Evolutionary conservation across 2,329 filamentous ascomycete species (phyloP), one percentile per base, ranked within the genome.

Genomic region (Colletotrichum agaves): DNA sequence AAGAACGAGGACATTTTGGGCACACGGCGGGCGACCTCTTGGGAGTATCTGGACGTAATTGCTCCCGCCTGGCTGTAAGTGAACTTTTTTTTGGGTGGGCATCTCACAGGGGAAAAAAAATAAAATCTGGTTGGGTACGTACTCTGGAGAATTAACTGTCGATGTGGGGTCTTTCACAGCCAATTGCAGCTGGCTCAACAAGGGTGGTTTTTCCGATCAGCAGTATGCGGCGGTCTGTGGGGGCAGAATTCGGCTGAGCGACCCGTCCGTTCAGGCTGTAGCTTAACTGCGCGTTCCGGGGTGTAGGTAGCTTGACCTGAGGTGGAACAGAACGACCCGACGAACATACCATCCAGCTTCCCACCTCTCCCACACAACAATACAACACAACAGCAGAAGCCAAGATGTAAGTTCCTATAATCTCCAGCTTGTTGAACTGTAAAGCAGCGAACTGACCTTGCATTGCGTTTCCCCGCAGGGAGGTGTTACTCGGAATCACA

Each of bases 401-500:
- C 66, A 77, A 72, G 23, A 78, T 78, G 77, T 78, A 72, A 61
- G 75, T 50, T 44, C 17, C 15, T 31, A 35, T 27, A 46, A 60
- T 46, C 55, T 63, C 44, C 35, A 64, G 50, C 53, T 39, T 12
- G 4, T 12, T 10, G 21, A 5, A 19, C 47, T 39, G 47, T 53
- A 44, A 69, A 39, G 69, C 68, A 69, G 56, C 55, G 71, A 27
- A 65, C 69, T 72, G 61, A 69, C 39, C 12, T 27, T 46, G 31
- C 21, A 59, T 47, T 43, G 47, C 47, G 53, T 49, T 27, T 27
- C 27, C 44, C 41, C 56, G 19, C 69, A 98, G 94, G 96, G 96
- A 99, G 90, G 93, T 98, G 80, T 88, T 99, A 79, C 88, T 99
- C 75, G 96, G 96, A 77, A 97, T 99, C 81, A 98, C 95, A 69